Conservation (phyloP, 129 eudicot species). For the Pseudognaphalium luteoalbum region DNA sequence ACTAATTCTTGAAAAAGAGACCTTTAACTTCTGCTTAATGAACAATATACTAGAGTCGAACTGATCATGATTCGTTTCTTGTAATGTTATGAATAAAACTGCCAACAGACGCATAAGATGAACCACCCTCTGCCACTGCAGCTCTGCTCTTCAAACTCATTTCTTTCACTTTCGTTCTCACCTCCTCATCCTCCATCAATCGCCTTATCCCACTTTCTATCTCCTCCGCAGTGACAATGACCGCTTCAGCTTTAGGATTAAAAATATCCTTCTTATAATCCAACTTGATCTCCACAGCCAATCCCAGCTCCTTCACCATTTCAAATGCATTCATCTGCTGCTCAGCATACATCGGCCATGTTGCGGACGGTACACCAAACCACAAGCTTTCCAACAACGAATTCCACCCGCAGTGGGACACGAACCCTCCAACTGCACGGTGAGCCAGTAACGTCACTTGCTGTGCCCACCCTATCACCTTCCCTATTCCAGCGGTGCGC, state of each 20-base stretch:
- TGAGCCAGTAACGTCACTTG: slow-evolving; percentile 50
- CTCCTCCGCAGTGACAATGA: slow-evolving; percentile 1
- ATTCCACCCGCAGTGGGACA: slow-evolving; percentile 66
- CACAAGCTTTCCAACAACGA: slow-evolving; percentile 55
- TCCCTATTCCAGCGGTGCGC: slow-evolving; percentile 46
- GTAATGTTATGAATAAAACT: slow-evolving; percentile 8
- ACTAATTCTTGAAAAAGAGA: no score
- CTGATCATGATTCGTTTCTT: slow-evolving; percentile 6
- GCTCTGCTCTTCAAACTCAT: slow-evolving; percentile 13
- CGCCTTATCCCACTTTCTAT: slow-evolving; percentile 10
- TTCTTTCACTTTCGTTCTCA: slow-evolving; percentile 19
- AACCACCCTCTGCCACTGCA: slow-evolving; percentile 17
- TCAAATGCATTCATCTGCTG: slow-evolving; percentile 48
- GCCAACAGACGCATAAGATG: slow-evolving; percentile 21
- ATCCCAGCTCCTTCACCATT: slow-evolving; percentile 27
- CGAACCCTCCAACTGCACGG: slow-evolving; percentile 50
- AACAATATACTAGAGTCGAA: background rate
- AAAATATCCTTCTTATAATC: slow-evolving; percentile 13
- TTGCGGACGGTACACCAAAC: slow-evolving; percentile 49
- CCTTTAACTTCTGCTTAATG: background rate
- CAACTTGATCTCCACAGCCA: slow-evolving; percentile 20
- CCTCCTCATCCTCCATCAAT: slow-evolving; percentile 17
- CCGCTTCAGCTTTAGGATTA: background rate
- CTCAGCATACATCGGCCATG: slow-evolving; percentile 48
- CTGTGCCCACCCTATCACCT: slow-evolving; percentile 63